Conservation (phyloP, 2,329 filamentous ascomycete species). For the Colletotrichum sojae region DNA sequence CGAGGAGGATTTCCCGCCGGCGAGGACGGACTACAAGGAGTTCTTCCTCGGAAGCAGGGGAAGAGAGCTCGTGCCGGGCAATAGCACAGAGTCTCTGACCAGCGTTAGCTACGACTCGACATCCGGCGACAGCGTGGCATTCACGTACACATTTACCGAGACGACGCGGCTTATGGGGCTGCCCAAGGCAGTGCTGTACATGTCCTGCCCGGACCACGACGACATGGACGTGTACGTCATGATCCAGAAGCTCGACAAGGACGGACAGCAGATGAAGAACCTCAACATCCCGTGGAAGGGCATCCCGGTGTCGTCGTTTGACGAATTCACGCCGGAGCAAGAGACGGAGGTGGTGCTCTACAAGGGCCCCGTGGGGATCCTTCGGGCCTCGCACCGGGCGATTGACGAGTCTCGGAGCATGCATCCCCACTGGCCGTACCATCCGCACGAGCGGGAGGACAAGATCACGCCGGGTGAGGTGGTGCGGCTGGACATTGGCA, state of each 20-base stretch:
- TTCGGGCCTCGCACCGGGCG: slow-evolving; percentile 45
- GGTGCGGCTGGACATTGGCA: slow-evolving; percentile 47
- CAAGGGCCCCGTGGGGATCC: slow-evolving; percentile 45
- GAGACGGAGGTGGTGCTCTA: slow-evolving; percentile 46
- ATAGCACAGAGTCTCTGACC: slow-evolving; percentile 52
- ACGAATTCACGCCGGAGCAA: slow-evolving; percentile 43
- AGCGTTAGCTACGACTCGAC: slow-evolving; percentile 45
- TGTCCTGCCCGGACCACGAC: slow-evolving; percentile 57
- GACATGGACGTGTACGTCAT: slow-evolving; percentile 60
- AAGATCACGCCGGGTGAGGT: slow-evolving; percentile 43
- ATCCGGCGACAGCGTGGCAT: slow-evolving; percentile 41
- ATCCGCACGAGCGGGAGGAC: slow-evolving; percentile 28
- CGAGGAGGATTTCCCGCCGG: slow-evolving; percentile 47
- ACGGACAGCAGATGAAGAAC: slow-evolving; percentile 43
- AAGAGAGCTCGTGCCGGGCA: slow-evolving; percentile 50
- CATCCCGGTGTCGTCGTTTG: slow-evolving; percentile 41
- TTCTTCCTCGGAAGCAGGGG: slow-evolving; percentile 51
- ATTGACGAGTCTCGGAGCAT: slow-evolving; percentile 45
- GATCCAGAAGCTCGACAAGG: slow-evolving; percentile 41
- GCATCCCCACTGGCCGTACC: slow-evolving; percentile 47
- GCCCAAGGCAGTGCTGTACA: slow-evolving; percentile 61
- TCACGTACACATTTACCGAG: slow-evolving; percentile 56
- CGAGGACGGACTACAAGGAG: slow-evolving; percentile 39
- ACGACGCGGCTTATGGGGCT: slow-evolving; percentile 58
- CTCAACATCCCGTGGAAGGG: slow-evolving; percentile 47